Evolutionary conservation across 345 rosid species (phyloP), one percentile per base, ranked within the genome.

Genomic region (Hibiscus trionum): DNA sequence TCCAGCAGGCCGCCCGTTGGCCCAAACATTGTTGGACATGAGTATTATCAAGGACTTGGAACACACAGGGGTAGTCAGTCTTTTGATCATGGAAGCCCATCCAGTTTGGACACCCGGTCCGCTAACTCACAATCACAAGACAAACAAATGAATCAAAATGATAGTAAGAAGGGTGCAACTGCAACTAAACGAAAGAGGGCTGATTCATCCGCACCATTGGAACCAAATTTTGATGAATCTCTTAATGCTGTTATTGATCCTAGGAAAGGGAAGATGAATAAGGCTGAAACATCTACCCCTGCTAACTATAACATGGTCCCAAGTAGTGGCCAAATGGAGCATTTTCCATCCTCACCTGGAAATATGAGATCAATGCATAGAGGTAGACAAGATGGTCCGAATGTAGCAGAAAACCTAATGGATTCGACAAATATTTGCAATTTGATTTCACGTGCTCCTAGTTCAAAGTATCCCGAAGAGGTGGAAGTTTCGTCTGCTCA

Each of bases 71-170:
- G 87, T 68, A 83, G 86, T 73, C 93, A 86, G 78, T 82, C 93
- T 53, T 87, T 86, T 74, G 97, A 95, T 79, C 96, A 88, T 59
- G 99, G 88, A 82, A 92, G 99, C 80, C 93, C 97, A 52, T 88
- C 99, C 63, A 92, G 90, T 88, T 81, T 90, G 82, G 99, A 90
- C 74, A 84, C 97, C 33, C 85, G 88, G 76, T 88, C 97, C 73
- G 91, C 93, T 73, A 86, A 84, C 73, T 86, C 93, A 8, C 97
- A 89, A 76, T 82, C 98, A 29, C 99, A 90, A 76, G 97, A 94
- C 76, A 84, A 75, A 57, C 85, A 78, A 70, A 77, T 68, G 72
- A 86, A 75, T 77, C 86, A 85, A 72, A 86, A 78, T 64, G 93
- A 90, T 73, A 79, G 73, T 71, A 88, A 79, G 74, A 90, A 84